A percentile compares a stretch with the other conserved stretches of the same genome.
phyloP scores from a whole-genome alignment of 257 asterid genomes.

The Solanum piurae region DNA sequence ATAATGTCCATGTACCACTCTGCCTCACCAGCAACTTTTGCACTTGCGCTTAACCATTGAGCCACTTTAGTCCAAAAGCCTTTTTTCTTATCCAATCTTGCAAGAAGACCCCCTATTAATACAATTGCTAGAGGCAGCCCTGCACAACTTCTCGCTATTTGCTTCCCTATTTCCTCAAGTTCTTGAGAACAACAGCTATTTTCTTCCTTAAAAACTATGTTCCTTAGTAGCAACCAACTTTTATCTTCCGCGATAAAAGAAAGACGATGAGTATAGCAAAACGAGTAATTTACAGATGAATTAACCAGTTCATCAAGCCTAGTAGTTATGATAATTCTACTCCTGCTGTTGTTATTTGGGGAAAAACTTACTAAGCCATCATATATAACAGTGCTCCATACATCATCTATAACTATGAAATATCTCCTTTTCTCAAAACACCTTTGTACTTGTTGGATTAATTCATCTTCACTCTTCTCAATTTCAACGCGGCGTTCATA shows the following conservation, averaged over 20 bases:
- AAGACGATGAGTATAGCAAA: not conserved
- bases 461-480: not conserved
- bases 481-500: not conserved
- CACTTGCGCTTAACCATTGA: not conserved
- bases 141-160: not conserved
- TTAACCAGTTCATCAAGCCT: not conserved
- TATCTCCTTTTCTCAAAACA: not conserved
- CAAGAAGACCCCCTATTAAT: not conserved
- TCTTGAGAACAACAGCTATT: not conserved
- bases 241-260: not conserved
- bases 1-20: not conserved
- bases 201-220: not conserved
- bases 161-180: not conserved
- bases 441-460: not conserved
- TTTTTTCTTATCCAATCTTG: not conserved
- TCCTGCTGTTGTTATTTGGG: constrained; percentile 1
- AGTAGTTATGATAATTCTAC: constrained; percentile 9
- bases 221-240: constrained; percentile 1
- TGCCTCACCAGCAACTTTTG: not conserved
- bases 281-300: not conserved
- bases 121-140: constrained; percentile 3
- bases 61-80: not conserved
- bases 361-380: not conserved
- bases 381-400: constrained; percentile 6
- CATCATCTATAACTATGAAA: constrained; percentile 10